Base-by-base conservation (phyloP, 1,139 yeast genomes). In the Pneumocystis sp. region DNA sequence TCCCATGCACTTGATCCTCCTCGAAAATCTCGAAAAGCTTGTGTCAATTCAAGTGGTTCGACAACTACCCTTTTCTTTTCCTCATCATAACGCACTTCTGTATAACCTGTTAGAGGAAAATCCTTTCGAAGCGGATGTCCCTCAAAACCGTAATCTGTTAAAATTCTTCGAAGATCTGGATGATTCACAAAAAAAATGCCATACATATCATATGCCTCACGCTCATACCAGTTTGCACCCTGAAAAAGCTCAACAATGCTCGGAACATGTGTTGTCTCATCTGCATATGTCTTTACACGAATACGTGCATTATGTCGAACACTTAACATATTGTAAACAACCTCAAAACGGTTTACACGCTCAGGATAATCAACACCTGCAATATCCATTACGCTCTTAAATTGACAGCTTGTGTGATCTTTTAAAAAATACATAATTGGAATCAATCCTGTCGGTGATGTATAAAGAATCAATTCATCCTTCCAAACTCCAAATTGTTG, bases 51-150 rank as follows among this genome's bases (percentile, higher is more conserved):
- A 73, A 89, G 81, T 64, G 96, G 96, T 77, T 88, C 96, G 74
- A 89, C 89, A 44, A 89, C 89, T 67, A 89, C 85, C 74, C 96
- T 83, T 81, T 88, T 85, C 82, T 89, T 89, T 76, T 89, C 96
- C 75, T 88, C 91, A 75, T 89, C 96, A 76, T 88, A 89, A 75
- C 93, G 83, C 62, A 89, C 89, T 78, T 89, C 96, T 29, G 68
- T 65, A 67, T 66, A 66, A 5, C 67, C 65, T 42, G 95, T 87
- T 63, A 93, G 84, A 71, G 96, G 96, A 87, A 89, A 89, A 76
- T 89, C 96, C 77, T 89, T 89, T 77, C 96, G 84, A 75, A 89
- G 81, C 19, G 96, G 96, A 74, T 89, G 95, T 65, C 96, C 96
- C 76, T 87, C 95, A 72, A 89, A 89, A 45, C 96, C 96, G 76